Conservation (phyloP, 2,329 filamentous ascomycete genomes). For the Scopulariopsis brevicaulis region DNA sequence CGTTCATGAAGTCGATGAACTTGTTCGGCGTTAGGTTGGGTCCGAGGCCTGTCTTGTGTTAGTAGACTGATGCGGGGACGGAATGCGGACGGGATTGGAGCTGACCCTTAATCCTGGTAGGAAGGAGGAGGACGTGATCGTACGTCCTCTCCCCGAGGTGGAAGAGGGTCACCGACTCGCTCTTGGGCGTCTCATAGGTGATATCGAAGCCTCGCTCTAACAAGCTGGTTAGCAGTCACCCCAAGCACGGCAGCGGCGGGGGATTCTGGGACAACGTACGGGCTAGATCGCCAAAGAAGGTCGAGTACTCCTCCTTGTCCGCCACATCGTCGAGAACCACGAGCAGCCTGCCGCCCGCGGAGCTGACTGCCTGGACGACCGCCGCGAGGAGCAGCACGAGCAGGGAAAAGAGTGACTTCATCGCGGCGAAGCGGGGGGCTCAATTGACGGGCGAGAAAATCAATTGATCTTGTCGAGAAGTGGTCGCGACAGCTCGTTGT, state of each 20-base stretch:
- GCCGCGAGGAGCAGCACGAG: constrained; percentile 55
- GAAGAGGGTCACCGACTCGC: constrained; percentile 66
- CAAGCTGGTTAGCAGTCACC: not conserved
- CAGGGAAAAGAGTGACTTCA: constrained; percentile 66
- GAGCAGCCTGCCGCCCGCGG: constrained; percentile 67
- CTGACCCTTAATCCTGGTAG: constrained; percentile 78
- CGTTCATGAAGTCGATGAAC: constrained; percentile 85
- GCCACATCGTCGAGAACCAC: constrained; percentile 75
- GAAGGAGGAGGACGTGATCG: constrained; percentile 84
- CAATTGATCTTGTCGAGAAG: not conserved
- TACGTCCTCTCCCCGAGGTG: constrained; percentile 77
- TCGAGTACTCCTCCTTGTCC: constrained; percentile 74
- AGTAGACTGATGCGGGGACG: constrained; percentile 1
- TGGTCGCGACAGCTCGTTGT: constrained; percentile 8
- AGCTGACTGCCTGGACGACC: constrained; percentile 65
- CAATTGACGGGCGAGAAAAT: not conserved
- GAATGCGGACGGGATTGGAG: constrained; percentile 3
- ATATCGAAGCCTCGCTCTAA: constrained; percentile 75
- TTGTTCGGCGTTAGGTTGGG: constrained; percentile 76
- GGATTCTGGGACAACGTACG: constrained; percentile 31
- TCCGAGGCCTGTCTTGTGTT: constrained; percentile 54
- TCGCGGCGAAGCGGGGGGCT: constrained; percentile 28
- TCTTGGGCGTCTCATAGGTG: constrained; percentile 74
- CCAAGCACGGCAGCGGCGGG: not conserved
- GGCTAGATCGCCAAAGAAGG: constrained; percentile 64